phyloP scores from a whole-genome alignment of 208 protist species.

The Acanthamoeba royreba region DNA sequence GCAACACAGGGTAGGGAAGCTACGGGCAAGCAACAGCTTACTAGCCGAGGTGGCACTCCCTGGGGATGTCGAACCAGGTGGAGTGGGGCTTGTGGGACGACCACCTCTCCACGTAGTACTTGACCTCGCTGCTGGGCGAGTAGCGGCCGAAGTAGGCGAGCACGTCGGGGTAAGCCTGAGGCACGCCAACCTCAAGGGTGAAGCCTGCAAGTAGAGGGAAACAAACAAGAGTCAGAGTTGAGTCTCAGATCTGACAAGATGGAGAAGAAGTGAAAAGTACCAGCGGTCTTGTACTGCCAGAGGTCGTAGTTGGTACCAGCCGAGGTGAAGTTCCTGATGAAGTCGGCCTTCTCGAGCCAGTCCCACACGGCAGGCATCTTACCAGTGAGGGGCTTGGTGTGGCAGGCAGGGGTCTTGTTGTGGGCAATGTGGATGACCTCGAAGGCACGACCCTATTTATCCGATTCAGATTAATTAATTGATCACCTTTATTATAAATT shows the following conservation, averaged over 20 bases:
- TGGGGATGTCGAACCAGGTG: background rate
- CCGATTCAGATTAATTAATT: too few species aligned
- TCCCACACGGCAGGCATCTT: background rate
- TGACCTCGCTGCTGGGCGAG: background rate
- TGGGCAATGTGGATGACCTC: background rate
- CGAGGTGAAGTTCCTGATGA: background rate
- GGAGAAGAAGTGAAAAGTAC: background rate
- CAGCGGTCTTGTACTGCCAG: background rate
- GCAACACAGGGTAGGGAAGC: too few species aligned
- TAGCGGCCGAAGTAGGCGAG: background rate
- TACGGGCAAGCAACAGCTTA: too few species aligned
- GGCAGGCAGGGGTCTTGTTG: background rate
- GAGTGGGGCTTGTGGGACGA: background rate
- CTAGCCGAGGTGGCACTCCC: background rate
- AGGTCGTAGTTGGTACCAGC: background rate
- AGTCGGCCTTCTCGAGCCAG: background rate
- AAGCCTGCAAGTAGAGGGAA: background rate
- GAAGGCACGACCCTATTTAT: background rate
- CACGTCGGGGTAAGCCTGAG: background rate
- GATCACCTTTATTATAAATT: too few species aligned
- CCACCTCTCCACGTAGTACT: background rate
- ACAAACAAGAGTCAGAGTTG: background rate
- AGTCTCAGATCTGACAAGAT: background rate
- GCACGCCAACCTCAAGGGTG: background rate
- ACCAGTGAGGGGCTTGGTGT: background rate